Evolutionary conservation across 1,139 yeast genomes (phyloP).

Genomic region (Debaryomyces coudertii): DNA sequence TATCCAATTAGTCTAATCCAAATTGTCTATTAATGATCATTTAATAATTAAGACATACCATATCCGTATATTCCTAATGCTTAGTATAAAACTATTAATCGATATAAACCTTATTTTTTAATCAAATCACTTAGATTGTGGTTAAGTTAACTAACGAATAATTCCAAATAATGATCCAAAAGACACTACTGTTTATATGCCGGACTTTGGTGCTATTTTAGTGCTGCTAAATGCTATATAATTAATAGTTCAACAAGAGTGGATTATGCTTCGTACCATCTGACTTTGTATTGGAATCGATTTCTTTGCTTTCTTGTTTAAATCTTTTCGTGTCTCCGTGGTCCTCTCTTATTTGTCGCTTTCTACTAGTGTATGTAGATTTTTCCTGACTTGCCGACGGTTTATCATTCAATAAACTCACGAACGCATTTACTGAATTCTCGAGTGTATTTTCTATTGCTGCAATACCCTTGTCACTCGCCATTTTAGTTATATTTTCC

Average conservation of each 20-base stretch:
- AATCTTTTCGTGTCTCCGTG: not conserved
- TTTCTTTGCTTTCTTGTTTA: slow-evolving; percentile 12
- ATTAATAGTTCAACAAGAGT: slow-evolving; percentile 19
- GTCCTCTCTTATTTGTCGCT: slow-evolving; percentile 6
- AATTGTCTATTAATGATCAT: not conserved
- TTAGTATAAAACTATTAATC: not conserved
- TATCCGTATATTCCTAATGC: not conserved
- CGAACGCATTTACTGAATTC: not conserved
- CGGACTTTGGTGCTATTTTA: not conserved
- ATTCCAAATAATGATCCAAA: not conserved
- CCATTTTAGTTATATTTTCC: not conserved
- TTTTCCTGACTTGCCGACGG: not conserved
- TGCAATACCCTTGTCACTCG: not conserved
- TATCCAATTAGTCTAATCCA: not conserved
- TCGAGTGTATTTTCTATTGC: not conserved
- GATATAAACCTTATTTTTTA: not conserved
- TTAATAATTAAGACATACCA: slow-evolving; percentile 3
- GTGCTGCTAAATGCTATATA: not conserved
- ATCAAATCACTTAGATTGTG: not conserved
- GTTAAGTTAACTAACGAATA: not conserved
- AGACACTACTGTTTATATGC: slow-evolving; percentile 7
- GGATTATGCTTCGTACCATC: slow-evolving; percentile 13
- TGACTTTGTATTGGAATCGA: slow-evolving; percentile 10
- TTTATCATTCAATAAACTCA: slow-evolving; percentile 1
- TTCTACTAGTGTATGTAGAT: not conserved